Evolutionary conservation across 495 filamentous ascomycete species (phyloP).

Genomic region (Penicillium angulare): DNA sequence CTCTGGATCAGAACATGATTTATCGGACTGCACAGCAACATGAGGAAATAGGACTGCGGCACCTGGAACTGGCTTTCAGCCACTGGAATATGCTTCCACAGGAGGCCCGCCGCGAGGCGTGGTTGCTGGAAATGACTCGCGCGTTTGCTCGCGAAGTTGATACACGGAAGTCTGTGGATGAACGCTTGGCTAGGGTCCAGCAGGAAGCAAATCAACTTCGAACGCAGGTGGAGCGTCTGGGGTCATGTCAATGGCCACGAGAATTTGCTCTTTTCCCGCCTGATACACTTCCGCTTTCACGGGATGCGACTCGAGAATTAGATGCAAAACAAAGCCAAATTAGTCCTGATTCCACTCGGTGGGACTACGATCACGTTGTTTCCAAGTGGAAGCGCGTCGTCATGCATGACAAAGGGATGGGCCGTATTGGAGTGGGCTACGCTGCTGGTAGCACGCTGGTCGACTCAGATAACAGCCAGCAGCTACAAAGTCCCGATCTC

Average conservation of each 20-base stretch:
- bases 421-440: conserved; percentile 37
- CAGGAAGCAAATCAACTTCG: conserved; percentile 74
- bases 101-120: conserved; percentile 59
- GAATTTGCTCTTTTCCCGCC: conserved; percentile 69
- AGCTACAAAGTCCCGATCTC: conserved; percentile 17
- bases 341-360: conserved; percentile 38
- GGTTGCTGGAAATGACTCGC: conserved; percentile 76
- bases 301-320: conserved; percentile 43
- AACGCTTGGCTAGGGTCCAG: conserved; percentile 58
- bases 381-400: conserved; percentile 58
- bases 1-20: conserved; percentile 40
- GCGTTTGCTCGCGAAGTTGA: conserved; percentile 67
- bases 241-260: conserved; percentile 64
- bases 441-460: conserved; percentile 5
- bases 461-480: conserved; percentile 17
- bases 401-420: conserved; percentile 49
- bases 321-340: conserved; percentile 37
- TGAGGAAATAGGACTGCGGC: conserved; percentile 58
- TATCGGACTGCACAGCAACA: conserved; percentile 52
- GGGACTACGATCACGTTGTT: conserved; percentile 57
- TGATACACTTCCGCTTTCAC: conserved; percentile 57
- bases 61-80: conserved; percentile 66
- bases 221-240: conserved; percentile 65
- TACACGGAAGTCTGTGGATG: conserved; percentile 59
- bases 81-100: conserved; percentile 64